Conservation (phyloP, 2,329 filamentous ascomycete species). For the Beauveria sp. region DNA sequence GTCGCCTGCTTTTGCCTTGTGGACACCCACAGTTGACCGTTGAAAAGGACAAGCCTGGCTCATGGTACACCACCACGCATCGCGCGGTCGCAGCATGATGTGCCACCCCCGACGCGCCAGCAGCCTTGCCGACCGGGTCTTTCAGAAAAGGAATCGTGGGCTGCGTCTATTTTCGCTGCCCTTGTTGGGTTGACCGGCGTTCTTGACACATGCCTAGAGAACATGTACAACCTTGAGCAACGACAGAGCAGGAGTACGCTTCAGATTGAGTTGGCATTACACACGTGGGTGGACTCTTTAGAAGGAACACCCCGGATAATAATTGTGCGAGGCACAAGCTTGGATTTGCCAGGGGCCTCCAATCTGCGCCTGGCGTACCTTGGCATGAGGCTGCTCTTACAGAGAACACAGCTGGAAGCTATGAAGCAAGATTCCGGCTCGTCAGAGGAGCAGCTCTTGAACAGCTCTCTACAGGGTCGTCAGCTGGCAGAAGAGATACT, state of each 20-base stretch:
- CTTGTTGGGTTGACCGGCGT: constrained; percentile 37
- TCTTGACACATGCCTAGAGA: constrained; percentile 23
- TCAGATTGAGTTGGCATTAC: constrained; percentile 30
- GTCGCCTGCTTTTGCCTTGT: not conserved
- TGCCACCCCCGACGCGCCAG: constrained; percentile 33
- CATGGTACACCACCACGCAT: constrained; percentile 46
- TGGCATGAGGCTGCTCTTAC: constrained; percentile 37
- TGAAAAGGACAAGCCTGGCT: constrained; percentile 39
- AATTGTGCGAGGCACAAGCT: constrained; percentile 33
- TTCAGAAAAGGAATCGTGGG: constrained; percentile 15
- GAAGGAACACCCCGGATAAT: constrained; percentile 28
- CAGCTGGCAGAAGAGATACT: constrained; percentile 42
- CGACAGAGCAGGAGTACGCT: constrained; percentile 19
- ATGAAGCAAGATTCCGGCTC: constrained; percentile 22
- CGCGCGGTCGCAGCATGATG: constrained; percentile 37
- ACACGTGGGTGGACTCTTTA: constrained; percentile 38
- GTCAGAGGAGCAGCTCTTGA: constrained; percentile 19
- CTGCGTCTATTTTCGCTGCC: constrained; percentile 35
- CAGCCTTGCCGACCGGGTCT: constrained; percentile 23
- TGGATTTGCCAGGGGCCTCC: constrained; percentile 36
- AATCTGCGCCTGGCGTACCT: constrained; percentile 46
- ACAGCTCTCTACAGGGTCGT: constrained; percentile 33
- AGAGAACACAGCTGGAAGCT: constrained; percentile 38
- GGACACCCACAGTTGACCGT: not conserved
- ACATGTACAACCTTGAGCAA: constrained; percentile 29